phyloP scores from a whole-genome alignment of 2,329 filamentous ascomycete genomes.

The Keithomyces neogunnii region DNA sequence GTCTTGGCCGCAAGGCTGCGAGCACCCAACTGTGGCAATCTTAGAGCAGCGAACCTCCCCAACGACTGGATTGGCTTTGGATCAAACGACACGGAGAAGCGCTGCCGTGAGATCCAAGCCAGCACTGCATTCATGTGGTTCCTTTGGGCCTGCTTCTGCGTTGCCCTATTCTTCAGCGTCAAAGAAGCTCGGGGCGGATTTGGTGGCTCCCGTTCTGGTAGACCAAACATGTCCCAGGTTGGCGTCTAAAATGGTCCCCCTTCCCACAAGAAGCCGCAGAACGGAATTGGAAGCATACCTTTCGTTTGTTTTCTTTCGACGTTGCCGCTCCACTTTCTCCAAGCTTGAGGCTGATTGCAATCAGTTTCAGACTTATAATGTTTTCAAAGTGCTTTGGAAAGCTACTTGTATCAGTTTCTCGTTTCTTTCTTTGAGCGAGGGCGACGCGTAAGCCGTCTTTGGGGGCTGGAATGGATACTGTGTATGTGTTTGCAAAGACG shows the following conservation, averaged over 20 bases:
- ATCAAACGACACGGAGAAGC: conserved; percentile 48
- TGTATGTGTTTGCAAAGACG: conserved; percentile 8
- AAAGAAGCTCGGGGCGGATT: conserved; percentile 39
- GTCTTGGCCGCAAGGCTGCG: conserved; percentile 61
- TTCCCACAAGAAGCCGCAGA: conserved; percentile 1
- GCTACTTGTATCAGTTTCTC: not conserved
- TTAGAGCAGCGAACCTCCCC: conserved; percentile 21
- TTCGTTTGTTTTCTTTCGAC: not conserved
- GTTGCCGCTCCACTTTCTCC: not conserved
- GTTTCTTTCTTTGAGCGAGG: not conserved
- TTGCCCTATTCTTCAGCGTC: conserved; percentile 46
- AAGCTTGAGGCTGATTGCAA: conserved; percentile 4
- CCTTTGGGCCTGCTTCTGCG: conserved; percentile 55
- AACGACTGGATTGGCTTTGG: conserved; percentile 54
- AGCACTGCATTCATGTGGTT: conserved; percentile 73
- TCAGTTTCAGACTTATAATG: conserved; percentile 5
- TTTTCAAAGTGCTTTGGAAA: not conserved
- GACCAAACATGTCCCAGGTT: conserved; percentile 50
- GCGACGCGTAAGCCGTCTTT: not conserved
- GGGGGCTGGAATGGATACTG: conserved; percentile 1
- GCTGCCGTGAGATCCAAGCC: conserved; percentile 69
- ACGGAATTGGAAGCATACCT: not conserved
- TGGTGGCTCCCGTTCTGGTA: conserved; percentile 33
- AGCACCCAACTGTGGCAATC: conserved; percentile 59
- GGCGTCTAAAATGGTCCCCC: conserved; percentile 28